phyloP scores from a whole-genome alignment of 2,329 filamentous ascomycete species.

The Clonostachys chloroleuca region DNA sequence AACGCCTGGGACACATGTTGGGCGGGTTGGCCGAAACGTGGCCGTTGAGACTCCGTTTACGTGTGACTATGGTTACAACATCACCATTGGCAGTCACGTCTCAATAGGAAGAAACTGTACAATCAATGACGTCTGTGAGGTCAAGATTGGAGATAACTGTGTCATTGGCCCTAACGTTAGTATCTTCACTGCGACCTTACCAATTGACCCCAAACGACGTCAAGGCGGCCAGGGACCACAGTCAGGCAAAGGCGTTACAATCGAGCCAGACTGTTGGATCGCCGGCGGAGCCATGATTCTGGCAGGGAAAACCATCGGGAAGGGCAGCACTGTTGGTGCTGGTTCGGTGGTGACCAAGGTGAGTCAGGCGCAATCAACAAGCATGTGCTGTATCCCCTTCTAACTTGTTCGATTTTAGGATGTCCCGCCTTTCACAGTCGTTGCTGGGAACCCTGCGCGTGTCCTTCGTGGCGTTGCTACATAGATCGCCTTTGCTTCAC shows the following conservation, averaged over 20 bases:
- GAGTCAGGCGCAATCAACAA: slow-evolving; percentile 11
- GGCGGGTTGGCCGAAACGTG: slow-evolving; percentile 68
- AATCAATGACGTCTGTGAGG: slow-evolving; percentile 80
- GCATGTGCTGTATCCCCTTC: not conserved
- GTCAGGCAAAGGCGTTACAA: slow-evolving; percentile 65
- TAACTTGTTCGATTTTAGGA: slow-evolving; percentile 31
- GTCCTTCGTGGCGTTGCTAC: slow-evolving; percentile 37
- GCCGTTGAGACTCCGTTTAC: slow-evolving; percentile 84
- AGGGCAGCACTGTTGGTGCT: slow-evolving; percentile 75
- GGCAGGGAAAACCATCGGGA: slow-evolving; percentile 75
- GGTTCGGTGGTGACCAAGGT: slow-evolving; percentile 82
- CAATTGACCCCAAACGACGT: slow-evolving; percentile 67
- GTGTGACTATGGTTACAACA: slow-evolving; percentile 95
- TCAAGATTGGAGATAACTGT: slow-evolving; percentile 74
- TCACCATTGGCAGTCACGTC: slow-evolving; percentile 80
- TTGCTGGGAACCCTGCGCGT: slow-evolving; percentile 65
- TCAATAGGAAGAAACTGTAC: slow-evolving; percentile 79
- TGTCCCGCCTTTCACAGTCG: slow-evolving; percentile 64
- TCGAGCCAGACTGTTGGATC: slow-evolving; percentile 84
- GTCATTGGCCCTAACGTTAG: slow-evolving; percentile 82
- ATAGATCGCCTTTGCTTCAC: not conserved
- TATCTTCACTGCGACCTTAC: slow-evolving; percentile 72
- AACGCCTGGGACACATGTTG: slow-evolving; percentile 48
- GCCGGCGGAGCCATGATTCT: slow-evolving; percentile 74
- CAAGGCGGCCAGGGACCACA: slow-evolving; percentile 71